Base-by-base conservation (phyloP, 257 asterid genomes). In the Fraxinus americana region DNA sequence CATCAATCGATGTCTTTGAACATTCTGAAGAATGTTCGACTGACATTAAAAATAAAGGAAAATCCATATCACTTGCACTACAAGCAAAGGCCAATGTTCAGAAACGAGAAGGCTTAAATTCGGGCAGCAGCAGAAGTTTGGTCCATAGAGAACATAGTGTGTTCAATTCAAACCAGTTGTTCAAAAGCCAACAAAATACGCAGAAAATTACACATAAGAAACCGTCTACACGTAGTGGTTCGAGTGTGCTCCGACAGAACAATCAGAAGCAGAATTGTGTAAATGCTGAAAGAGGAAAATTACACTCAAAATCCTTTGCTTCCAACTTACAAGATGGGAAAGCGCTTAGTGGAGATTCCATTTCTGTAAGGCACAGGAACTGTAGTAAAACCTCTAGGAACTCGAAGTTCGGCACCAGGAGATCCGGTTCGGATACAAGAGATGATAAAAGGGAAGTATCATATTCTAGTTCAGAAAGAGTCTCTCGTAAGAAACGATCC, bases 51-150 rank as follows among this genome's bases (percentile, higher is more conserved):
- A 71, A 78, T 74, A 91, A 80, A 78, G 96, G 89, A 29, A 96
- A 91, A 80, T 88, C 98, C 34, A 78, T 96, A 65, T 93, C 99
- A 17, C 96, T 96, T 67, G 99, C 98, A 72, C 75, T 93, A 77
- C 99, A 90, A 81, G 98, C 99, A 67, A 96, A 92, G 86, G 92
- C 87, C 63, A 93, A 93, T 79, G 96, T 93, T 76, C 96, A 86
- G 89, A 93, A 91, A 88, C 80, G 97, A 88, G 97, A 86, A 83
- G 89, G 91, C 67, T 72, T 86, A 70, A 83, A 67, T 71, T 38
- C 70, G 50, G 75, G 54, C 74, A 70, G 87, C 63, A 82, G 76
- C 63, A 87, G 78, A 72, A 82, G 61, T 65, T 41, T 70, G 32
- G 84, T 69, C 80, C 87, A 78, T 80, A 90, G 86, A 82, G 96